Conservation (phyloP, 2,329 filamentous ascomycete species). For the Aspergillus sp. region DNA sequence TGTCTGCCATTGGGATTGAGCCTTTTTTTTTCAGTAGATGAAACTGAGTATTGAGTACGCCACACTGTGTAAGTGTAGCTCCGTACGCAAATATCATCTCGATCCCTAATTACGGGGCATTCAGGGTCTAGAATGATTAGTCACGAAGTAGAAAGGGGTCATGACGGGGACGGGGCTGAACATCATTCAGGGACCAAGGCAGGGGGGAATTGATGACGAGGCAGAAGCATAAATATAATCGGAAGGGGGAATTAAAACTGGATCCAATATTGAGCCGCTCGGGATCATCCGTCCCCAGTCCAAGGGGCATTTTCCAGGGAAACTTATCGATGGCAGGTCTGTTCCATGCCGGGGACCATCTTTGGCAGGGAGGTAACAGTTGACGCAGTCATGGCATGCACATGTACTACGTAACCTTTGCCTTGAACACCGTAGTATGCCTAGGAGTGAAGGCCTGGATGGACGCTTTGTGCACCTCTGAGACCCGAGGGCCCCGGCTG, state of each 20-base stretch:
- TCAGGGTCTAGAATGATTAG: neutral
- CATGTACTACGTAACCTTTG: neutral
- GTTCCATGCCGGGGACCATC: too few species aligned
- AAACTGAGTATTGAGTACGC: neutral
- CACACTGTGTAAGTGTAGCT: too few species aligned
- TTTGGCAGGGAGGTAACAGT: too few species aligned
- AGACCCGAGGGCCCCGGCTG: neutral
- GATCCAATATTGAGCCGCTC: neutral
- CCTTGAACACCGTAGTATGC: too few species aligned
- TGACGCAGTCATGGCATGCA: neutral
- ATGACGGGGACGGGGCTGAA: neutral
- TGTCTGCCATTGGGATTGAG: neutral
- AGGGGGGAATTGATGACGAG: neutral
- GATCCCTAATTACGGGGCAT: neutral
- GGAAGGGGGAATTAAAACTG: neutral
- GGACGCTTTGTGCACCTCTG: neutral
- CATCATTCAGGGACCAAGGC: neutral
- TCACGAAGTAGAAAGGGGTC: neutral
- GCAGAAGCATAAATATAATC: neutral
- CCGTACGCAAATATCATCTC: neutral
- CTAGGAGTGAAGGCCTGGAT: too few species aligned
- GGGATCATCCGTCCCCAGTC: neutral
- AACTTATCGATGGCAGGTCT: neutral
- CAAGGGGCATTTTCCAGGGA: neutral
- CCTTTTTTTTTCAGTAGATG: neutral